These are phyloP conservation scores for Sistotremastrum niveocremeum DNA, from an alignment of 768 basidiomycete species.

Conservation along the genomic window DNA sequence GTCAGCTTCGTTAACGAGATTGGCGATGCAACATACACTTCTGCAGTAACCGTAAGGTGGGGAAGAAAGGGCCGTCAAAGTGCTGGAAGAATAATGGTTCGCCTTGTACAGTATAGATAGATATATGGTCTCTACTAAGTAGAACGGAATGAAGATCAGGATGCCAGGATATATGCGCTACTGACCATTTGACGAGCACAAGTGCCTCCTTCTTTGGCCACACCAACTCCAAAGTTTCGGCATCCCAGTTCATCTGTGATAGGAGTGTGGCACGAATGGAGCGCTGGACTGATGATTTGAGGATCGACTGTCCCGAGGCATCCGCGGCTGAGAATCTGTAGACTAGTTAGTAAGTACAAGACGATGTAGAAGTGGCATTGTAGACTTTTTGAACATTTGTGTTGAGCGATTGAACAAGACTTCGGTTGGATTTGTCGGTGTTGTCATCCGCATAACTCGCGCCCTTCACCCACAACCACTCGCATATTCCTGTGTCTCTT, in stretches of 20 bases:
- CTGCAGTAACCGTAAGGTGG: slow-evolving; percentile 80
- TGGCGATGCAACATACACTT: slow-evolving; percentile 51
- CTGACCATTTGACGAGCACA: slow-evolving; percentile 88
- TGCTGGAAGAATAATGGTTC: slow-evolving; percentile 93
- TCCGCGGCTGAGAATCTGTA: slow-evolving; percentile 30
- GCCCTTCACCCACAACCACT: neutral
- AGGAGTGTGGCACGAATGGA: slow-evolving; percentile 69
- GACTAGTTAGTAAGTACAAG: neutral
- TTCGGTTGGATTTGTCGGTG: neutral
- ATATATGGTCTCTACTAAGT: slow-evolving; percentile 83
- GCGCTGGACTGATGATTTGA: slow-evolving; percentile 90
- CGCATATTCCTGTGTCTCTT: neutral
- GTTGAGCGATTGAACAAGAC: neutral
- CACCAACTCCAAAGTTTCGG: slow-evolving; percentile 73
- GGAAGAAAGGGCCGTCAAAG: slow-evolving; percentile 86
- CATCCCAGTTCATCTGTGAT: slow-evolving; percentile 70
- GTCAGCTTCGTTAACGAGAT: neutral
- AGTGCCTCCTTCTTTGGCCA: slow-evolving; percentile 99
- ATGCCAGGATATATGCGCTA: slow-evolving; percentile 8
- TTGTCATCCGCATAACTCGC: neutral
- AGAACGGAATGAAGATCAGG: slow-evolving; percentile 4
- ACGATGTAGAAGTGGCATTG: neutral
- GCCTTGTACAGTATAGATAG: slow-evolving; percentile 78
- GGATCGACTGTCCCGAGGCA: slow-evolving; percentile 76
- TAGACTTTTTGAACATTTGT: slow-evolving; percentile 6